Base-by-base conservation (phyloP, 1,284 basidiomycete genomes). In the Flammula alnicola region DNA sequence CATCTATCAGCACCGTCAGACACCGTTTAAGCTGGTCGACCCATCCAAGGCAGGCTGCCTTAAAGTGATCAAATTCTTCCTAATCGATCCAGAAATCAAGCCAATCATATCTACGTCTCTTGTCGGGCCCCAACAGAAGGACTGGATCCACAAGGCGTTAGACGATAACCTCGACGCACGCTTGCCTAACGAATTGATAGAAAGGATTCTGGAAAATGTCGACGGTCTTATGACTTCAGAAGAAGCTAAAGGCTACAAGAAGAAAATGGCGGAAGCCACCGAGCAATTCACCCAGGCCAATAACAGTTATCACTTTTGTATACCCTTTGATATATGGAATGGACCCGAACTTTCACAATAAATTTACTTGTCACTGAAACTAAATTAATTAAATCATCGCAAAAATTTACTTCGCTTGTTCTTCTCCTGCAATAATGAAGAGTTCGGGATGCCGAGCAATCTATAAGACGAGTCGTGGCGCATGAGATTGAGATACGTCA, bases 41-140 rank as follows among this genome's bases (percentile, higher is more conserved):
- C 59, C 67, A 1, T 50, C 59, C 3, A 63, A 63, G 40, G 60
- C 64, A 17, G 78, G 78, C 1, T 66, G 66, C 35, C 58, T 73
- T 19, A 72, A 63, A 4, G 55, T 75, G 5, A 49, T 80, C 5
- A 64, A 63, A 22, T 70, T 79, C 47, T 71, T 66, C 57, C 66
- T 81, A 5, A 67, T 78, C 12, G 78, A 81, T 58, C 79, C 78
- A 4, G 76, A 79, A 23, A 63, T 76, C 17, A 55, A 57, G n/a
- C 67, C 71, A 4, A 62, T 74, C 3, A 49, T 71, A 1, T 73
- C 75, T 1, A 79, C 78, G 1, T 52, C 66, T 10, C 49, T 57
- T 4, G 75, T 80, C 23, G 65, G 73, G 8, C 77, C 77, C 20
- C 78, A 80, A 54, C 77, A 79, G 52, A 63, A 66, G 43, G 57